Evolutionary conservation across 1,284 basidiomycete species (phyloP).

Genomic region (Cronartium quercuum): DNA sequence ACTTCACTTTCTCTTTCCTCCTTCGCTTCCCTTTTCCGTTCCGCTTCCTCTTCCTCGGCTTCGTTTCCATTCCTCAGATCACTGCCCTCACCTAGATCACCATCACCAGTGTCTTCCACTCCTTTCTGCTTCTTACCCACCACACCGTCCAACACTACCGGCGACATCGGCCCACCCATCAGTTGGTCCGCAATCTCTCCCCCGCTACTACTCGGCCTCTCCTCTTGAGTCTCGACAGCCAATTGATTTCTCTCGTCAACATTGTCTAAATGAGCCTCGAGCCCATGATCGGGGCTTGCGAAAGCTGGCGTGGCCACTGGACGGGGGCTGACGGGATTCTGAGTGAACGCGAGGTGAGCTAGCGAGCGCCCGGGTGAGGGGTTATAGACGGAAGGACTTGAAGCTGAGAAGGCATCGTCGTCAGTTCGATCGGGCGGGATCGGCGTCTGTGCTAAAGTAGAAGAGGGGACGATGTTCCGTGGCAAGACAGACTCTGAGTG

Average conservation of each 20-base stretch:
- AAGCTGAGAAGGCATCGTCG: conserved; percentile 26
- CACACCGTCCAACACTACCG: no score
- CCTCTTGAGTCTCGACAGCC: background rate
- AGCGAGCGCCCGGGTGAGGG: conserved; percentile 9
- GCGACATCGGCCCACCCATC: background rate
- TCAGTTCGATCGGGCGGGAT: background rate
- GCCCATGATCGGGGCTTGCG: background rate
- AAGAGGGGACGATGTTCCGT: background rate
- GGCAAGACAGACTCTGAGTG: background rate
- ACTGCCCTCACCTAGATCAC: no score
- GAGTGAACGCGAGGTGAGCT: background rate
- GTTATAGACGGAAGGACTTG: conserved; percentile 31
- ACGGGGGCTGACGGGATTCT: background rate
- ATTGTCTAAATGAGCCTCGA: background rate
- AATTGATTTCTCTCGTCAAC: background rate
- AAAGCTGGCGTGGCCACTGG: background rate
- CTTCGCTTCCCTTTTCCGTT: no score
- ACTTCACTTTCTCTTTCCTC: no score
- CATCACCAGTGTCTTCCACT: no score
- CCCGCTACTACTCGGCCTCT: background rate
- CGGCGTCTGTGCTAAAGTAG: background rate
- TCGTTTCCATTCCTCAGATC: no score
- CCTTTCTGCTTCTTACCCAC: no score
- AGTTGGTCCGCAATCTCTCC: background rate
- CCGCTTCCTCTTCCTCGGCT: no score